Evolutionary conservation across 2,329 filamentous ascomycete genomes (phyloP).

Genomic region (Parastagonospora avenae): DNA sequence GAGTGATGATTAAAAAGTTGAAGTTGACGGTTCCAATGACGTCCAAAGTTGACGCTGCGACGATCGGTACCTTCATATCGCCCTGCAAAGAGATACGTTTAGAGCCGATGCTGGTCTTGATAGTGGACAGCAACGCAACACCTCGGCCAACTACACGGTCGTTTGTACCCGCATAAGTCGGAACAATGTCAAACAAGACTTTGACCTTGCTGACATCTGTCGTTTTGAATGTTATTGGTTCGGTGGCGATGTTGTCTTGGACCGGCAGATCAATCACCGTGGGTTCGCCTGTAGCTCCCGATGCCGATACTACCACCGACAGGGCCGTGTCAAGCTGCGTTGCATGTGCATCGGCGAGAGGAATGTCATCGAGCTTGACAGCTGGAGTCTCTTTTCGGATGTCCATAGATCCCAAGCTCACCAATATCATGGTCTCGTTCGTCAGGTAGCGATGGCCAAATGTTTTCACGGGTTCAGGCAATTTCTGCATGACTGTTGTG

Average conservation of each 20-base stretch:
- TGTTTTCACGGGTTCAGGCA: slow-evolving; percentile 82
- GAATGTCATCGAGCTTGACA: slow-evolving; percentile 86
- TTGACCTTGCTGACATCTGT: slow-evolving; percentile 80
- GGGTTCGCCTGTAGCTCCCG: slow-evolving; percentile 82
- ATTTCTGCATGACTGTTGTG: slow-evolving; percentile 47
- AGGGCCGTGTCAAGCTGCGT: slow-evolving; percentile 94
- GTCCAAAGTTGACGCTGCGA: slow-evolving; percentile 79
- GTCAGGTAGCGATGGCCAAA: slow-evolving; percentile 96
- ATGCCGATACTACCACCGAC: slow-evolving; percentile 87
- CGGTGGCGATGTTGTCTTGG: slow-evolving; percentile 90
- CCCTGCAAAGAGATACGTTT: slow-evolving; percentile 92
- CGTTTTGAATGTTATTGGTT: slow-evolving; percentile 89
- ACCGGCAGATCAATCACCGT: slow-evolving; percentile 91
- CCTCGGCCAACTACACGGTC: slow-evolving; percentile 87
- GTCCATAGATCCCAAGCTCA: slow-evolving; percentile 95
- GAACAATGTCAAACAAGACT: slow-evolving; percentile 90
- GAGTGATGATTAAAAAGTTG: slow-evolving; percentile 93
- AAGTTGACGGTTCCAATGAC: slow-evolving; percentile 96
- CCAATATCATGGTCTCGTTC: slow-evolving; percentile 84
- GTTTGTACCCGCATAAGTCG: slow-evolving; percentile 83
- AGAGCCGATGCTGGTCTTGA: slow-evolving; percentile 80
- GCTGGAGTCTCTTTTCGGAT: slow-evolving; percentile 79
- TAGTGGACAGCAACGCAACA: slow-evolving; percentile 83
- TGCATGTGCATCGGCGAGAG: slow-evolving; percentile 83
- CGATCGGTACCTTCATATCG: slow-evolving; percentile 88